Percentiles rank a stretch among this genome's conserved stretches.
These are phyloP conservation scores for Cichorium intybus DNA, from an alignment of 140 eudicot genomes.

Conservation along the genomic window DNA sequence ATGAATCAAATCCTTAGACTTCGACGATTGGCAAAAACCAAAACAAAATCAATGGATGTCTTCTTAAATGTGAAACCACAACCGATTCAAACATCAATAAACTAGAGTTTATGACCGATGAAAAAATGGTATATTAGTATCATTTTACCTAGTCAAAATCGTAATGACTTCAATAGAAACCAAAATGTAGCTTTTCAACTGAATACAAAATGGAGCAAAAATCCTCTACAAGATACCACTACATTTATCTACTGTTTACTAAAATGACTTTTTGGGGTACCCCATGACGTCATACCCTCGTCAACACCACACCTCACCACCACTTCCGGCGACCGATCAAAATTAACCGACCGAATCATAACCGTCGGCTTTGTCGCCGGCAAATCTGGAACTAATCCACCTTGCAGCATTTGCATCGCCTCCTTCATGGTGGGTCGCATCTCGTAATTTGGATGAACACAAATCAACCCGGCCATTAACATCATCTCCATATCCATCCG, in stretches of 20 bases:
- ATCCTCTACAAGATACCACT: neutral
- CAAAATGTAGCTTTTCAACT: neutral
- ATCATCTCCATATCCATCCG: constrained; percentile 49
- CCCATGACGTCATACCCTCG: constrained; percentile 39
- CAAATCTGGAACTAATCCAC: constrained; percentile 37
- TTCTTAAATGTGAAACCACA: too few species aligned
- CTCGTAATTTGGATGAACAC: constrained; percentile 55
- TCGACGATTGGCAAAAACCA: too few species aligned
- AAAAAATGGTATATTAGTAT: too few species aligned
- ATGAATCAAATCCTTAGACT: too few species aligned
- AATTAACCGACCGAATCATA: constrained; percentile 39
- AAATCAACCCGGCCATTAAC: constrained; percentile 56
- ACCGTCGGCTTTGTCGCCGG: constrained; percentile 54
- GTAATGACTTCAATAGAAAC: neutral
- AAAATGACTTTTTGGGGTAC: constrained; percentile 56
- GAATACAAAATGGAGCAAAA: neutral
- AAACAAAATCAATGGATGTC: too few species aligned
- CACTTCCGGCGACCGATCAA: constrained; percentile 34
- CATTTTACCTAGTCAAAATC: too few species aligned
- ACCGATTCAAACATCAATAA: too few species aligned
- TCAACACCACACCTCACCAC: constrained; percentile 25
- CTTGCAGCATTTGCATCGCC: constrained; percentile 52
- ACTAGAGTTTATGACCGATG: too few species aligned
- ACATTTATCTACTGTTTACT: constrained; percentile 5
- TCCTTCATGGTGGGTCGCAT: constrained; percentile 68